Conservation (phyloP, 441 rosid genomes). For the Pelargonium citronellum region DNA sequence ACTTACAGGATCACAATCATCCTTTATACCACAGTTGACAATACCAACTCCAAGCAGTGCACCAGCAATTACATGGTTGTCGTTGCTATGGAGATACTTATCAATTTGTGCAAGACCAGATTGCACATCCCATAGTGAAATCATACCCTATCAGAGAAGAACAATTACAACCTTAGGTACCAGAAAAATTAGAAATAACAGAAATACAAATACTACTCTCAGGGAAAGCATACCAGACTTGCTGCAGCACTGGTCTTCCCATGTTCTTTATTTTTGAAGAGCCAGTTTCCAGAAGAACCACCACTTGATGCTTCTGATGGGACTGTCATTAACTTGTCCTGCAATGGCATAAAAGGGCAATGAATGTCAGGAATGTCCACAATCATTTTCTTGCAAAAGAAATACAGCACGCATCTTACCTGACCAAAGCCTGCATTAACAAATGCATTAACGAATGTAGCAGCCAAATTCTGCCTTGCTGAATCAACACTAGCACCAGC, state of each 20-base stretch:
- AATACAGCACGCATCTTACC: slow-evolving; percentile 31
- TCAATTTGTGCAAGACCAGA: slow-evolving; percentile 85
- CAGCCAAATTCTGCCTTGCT: slow-evolving; percentile 90
- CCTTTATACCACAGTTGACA: slow-evolving; percentile 69
- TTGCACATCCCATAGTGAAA: slow-evolving; percentile 89
- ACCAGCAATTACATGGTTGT: slow-evolving; percentile 79
- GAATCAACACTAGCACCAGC: slow-evolving; percentile 82
- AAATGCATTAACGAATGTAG: slow-evolving; percentile 92
- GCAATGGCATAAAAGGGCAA: slow-evolving; percentile 22
- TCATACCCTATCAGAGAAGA: slow-evolving; percentile 66
- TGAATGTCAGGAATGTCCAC: slow-evolving; percentile 11
- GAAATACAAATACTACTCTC: neutral
- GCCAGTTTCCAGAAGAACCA: slow-evolving; percentile 77
- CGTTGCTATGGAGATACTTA: slow-evolving; percentile 79
- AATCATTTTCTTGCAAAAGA: slow-evolving; percentile 1
- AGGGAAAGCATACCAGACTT: slow-evolving; percentile 58
- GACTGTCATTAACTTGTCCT: slow-evolving; percentile 93
- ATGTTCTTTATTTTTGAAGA: slow-evolving; percentile 90
- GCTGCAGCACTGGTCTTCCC: slow-evolving; percentile 97
- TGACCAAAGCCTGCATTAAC: slow-evolving; percentile 98
- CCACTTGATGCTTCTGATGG: slow-evolving; percentile 61
- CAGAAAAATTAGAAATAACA: slow-evolving; percentile 15
- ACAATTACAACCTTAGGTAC: slow-evolving; percentile 20
- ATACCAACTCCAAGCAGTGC: slow-evolving; percentile 93
- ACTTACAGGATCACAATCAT: slow-evolving; percentile 93